Evolutionary conservation across 768 basidiomycete genomes (phyloP), one percentile per base, ranked within the genome.

Genomic region (Scleroderma citrinum): DNA sequence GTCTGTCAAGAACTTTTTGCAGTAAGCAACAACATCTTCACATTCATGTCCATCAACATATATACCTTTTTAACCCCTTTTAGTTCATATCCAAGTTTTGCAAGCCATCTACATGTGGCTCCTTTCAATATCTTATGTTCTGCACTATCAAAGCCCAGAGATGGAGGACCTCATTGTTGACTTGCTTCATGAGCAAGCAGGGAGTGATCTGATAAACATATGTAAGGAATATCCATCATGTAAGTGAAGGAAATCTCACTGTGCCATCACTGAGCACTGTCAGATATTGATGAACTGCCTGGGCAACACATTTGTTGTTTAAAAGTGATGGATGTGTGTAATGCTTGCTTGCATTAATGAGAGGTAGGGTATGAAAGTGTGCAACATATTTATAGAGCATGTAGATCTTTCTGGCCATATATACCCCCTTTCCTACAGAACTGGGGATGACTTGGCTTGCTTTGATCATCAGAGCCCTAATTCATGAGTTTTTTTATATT

Each of bases 21-120:
- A 30, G 26, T 57, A 60, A 10, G 51, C 31, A 29, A 60, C 51
- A 26, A 66, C 61, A 54, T 64, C 61, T 10, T 46, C 31, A 1
- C 48, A 45, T 30, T 63, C 60, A 53, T 65, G 64, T 1, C 60
- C 58, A 50, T 66, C 59, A 44, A 59, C 37, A 50, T 63, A 66
- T 4, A 60, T 34, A 5, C 64, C 59, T 39, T 66, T 62, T 49
- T 57, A 24, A 60, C 62, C 19, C 64, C 57, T 8, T 59, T 59
- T 1, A 48, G 56, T 40, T 39, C 36, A 34, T 50, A 57, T 17
- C 51, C 63, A 10, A 73, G 35, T 12, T 58, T 65, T 5, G 61
- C 47, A 2, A 78, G 53, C 70, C 68, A 73, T 1, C 51, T 36
- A 8, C 44, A 45, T 13, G 69, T 69, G 1, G 67, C 72, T 7